Evolutionary conservation across 257 asterid species (phyloP).

Genomic region (Handroanthus guayacan): DNA sequence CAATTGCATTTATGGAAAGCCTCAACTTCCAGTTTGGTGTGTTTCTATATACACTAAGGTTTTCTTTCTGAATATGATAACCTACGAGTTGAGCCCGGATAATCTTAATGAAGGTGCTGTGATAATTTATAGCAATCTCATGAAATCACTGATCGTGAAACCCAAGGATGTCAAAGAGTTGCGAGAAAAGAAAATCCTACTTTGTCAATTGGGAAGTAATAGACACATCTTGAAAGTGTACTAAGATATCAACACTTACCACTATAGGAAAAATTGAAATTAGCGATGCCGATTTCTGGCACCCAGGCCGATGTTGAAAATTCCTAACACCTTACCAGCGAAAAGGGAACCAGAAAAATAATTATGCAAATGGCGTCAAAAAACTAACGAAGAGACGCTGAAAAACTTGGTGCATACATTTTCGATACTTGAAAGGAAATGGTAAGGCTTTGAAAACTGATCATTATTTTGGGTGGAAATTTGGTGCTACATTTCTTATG

Average conservation of each 20-base stretch:
- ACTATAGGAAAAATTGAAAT: no score
- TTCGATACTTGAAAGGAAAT: no score
- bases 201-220: conserved; percentile 38
- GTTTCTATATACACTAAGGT: conserved; percentile 28
- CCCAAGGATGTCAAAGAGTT: conserved; percentile 46
- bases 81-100: conserved; percentile 38
- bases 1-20: conserved; percentile 25
- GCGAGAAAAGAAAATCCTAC: conserved; percentile 34
- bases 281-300: no score
- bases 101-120: background rate
- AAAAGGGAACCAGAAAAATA: no score
- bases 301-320: no score
- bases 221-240: conserved; percentile 34
- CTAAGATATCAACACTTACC: conserved; percentile 21
- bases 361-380: no score
- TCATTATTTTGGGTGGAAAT: no score
- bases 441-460: no score
- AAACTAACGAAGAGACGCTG: no score
- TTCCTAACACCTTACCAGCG: no score
- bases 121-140: conserved; percentile 36
- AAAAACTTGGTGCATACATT: no score
- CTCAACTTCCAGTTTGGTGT: conserved; percentile 33
- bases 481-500: no score
- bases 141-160: conserved; percentile 41
- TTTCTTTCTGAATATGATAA: conserved; percentile 41